Evolutionary conservation across 2,329 filamentous ascomycete species (phyloP).

Genomic region (Neobulgaria alba): DNA sequence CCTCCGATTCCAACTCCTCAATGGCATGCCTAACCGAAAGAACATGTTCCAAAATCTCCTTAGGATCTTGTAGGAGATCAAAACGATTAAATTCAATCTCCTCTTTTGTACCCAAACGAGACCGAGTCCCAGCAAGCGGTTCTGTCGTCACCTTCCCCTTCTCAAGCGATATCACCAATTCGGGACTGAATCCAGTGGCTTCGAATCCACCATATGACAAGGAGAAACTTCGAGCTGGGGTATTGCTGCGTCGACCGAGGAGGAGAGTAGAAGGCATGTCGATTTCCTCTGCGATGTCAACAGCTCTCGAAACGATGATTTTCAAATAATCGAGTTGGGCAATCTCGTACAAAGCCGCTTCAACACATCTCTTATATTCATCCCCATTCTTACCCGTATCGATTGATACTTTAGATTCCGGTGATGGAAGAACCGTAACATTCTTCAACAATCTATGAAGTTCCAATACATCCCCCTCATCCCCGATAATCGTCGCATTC

Average conservation of each 20-base stretch:
- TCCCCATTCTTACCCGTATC: background rate
- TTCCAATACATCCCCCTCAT: background rate
- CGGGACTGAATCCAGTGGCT: slow-evolving; percentile 18
- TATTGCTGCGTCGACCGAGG: slow-evolving; percentile 9
- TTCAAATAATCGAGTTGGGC: slow-evolving; percentile 5
- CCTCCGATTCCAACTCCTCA: slow-evolving; percentile 9
- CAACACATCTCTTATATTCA: slow-evolving; percentile 1
- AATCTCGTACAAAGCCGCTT: background rate
- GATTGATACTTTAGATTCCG: background rate
- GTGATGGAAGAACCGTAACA: background rate
- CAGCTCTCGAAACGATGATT: slow-evolving; percentile 5
- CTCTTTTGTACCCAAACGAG: background rate
- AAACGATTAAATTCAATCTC: background rate
- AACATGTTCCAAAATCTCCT: slow-evolving; percentile 17
- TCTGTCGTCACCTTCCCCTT: slow-evolving; percentile 12
- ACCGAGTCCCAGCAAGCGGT: slow-evolving; percentile 5
- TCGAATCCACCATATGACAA: slow-evolving; percentile 8
- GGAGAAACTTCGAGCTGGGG: slow-evolving; percentile 7
- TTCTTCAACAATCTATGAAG: background rate
- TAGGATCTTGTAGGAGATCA: slow-evolving; percentile 9
- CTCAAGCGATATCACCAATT: slow-evolving; percentile 11
- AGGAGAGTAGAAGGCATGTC: slow-evolving; percentile 9
- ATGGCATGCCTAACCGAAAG: slow-evolving; percentile 13
- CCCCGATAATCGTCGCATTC: background rate
- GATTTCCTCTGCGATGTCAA: slow-evolving; percentile 3